Evolutionary conservation across 176 grass and related monocot genomes (phyloP).

Genomic region (Coix lacrymajobi): DNA sequence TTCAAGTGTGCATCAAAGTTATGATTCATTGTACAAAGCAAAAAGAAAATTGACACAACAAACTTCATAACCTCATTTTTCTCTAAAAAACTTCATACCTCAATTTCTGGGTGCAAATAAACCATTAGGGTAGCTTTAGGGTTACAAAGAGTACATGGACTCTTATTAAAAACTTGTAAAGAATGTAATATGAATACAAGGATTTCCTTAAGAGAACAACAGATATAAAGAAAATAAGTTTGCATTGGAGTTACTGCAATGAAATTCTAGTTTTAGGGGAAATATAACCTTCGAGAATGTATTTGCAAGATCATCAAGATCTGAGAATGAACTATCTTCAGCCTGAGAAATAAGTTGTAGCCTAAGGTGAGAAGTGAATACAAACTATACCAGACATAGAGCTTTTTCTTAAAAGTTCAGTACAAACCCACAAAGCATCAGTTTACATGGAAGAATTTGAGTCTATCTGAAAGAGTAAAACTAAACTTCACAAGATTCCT

Average conservation of each 20-base stretch:
- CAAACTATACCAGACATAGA: neutral
- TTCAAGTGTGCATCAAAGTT: neutral
- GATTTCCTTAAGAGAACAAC: neutral
- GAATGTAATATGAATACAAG: neutral
- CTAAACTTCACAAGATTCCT: neutral
- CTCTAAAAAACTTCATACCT: neutral
- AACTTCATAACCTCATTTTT: neutral
- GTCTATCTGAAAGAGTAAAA: neutral
- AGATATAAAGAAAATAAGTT: neutral
- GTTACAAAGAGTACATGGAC: neutral
- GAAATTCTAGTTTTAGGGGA: neutral
- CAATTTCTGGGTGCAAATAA: neutral
- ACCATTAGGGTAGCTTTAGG: neutral
- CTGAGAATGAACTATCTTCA: conserved; percentile 26
- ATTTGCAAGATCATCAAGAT: conserved; percentile 35
- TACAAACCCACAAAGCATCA: neutral
- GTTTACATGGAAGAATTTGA: neutral
- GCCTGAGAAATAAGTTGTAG: conserved; percentile 22
- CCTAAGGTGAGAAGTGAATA: neutral
- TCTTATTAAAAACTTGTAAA: neutral
- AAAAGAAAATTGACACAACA: neutral
- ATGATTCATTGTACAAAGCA: neutral
- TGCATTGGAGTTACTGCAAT: neutral
- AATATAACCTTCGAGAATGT: conserved; percentile 36
- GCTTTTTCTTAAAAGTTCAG: neutral